Evolutionary conservation across 495 filamentous ascomycete genomes (phyloP), one percentile per base, ranked within the genome.

Genomic region (Lepraria neglecta): DNA sequence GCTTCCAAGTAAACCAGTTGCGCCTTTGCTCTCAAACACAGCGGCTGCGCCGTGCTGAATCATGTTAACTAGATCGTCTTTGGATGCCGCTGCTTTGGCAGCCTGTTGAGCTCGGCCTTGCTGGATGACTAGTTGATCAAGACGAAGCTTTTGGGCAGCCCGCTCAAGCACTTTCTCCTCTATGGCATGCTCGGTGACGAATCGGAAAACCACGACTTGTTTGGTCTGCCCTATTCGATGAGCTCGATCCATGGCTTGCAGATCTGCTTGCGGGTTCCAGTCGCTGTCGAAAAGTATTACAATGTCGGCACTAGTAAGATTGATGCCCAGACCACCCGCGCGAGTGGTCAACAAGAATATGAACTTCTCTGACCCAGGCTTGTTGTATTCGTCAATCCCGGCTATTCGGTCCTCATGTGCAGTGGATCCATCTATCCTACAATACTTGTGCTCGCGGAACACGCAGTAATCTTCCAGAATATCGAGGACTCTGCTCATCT

Each of bases 191-290:
- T 99, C 95, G 0, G 94, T 99, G 48, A 99, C 88, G 63, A 99
- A 96, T 59, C 94, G 82, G 75, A 94, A 99, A 1, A 97, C 94
- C 38, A 90, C 80, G 3, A 99, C 94, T 68, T 99, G 94, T 74
- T 99, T 99, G 1, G 90, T 99, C 74, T 99, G 94, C 50, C 94
- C 94, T 70, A 98, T 98, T 75, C 94, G 89, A 77, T 98, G 94
- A 35, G 94, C 94, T 65, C 94, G 88, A 64, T 98, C 94, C 94
- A 98, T 98, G 46, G 94, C 94, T 75, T 98, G 94, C 50, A 98
- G 73, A 83, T 99, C 94, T 17, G 94, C 94, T 73, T 99, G 94
- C 6, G 94, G 94, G 66, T 99, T 99, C 94, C 94, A 99, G 70
- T 99, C 94, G 71, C 91, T 96, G 71, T 99, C 94, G 69, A 91